phyloP scores from a whole-genome alignment of 768 basidiomycete species.

The Rhodotorula diobovata region DNA sequence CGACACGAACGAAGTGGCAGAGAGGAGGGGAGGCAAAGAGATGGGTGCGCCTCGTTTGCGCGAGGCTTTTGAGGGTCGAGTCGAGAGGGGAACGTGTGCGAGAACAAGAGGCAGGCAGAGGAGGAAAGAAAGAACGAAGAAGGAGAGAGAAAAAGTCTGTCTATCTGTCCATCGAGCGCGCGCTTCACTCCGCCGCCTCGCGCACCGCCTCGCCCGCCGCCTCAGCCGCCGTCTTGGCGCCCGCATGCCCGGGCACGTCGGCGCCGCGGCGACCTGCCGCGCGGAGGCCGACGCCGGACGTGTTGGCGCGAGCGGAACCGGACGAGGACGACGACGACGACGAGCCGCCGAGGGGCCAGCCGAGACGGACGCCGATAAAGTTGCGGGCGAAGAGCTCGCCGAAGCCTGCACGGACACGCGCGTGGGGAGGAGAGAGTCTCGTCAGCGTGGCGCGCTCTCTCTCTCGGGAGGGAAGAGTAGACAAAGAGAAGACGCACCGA shows the following conservation, averaged over 20 bases:
- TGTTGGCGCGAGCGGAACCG: constrained; percentile 20
- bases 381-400: constrained; percentile 74
- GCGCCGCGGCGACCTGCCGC: constrained; percentile 24
- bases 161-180: too few species aligned
- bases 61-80: not conserved
- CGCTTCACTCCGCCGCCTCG: not conserved
- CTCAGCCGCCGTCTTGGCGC: constrained; percentile 38
- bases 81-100: too few species aligned
- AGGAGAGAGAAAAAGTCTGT: not conserved
- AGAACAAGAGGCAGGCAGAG: not conserved
- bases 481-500: constrained; percentile 53
- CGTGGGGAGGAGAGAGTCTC: not conserved
- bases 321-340: constrained; percentile 3
- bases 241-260: constrained; percentile 35
- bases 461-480: not conserved
- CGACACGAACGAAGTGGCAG: not conserved
- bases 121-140: not conserved
- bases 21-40: not conserved
- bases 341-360: constrained; percentile 34
- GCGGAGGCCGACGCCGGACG: constrained; percentile 33
- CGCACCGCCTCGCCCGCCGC: constrained; percentile 25
- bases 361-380: constrained; percentile 46
- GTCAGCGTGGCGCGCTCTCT: not conserved
- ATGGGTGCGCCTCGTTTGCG: not conserved
- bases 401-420: too few species aligned